These are phyloP conservation scores for Coix lacrymajobi DNA, from an alignment of 176 grass and related monocot genomes.

Conservation along the genomic window DNA sequence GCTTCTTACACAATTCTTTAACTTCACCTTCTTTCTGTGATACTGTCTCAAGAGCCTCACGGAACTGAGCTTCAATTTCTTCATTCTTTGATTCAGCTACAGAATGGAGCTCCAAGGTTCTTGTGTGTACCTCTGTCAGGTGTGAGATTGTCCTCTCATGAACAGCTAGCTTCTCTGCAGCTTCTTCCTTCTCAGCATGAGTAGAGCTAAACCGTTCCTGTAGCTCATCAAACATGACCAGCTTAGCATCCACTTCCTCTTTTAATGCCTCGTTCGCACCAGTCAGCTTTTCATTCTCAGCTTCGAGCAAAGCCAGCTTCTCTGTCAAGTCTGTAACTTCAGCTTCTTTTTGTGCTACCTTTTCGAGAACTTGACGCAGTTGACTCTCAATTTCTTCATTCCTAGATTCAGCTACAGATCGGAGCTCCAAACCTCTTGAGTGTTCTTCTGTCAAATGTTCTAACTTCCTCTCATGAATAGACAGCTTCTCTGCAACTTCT, in stretches of 20 bases:
- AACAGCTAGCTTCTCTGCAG: slow-evolving; percentile 37
- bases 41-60: slow-evolving; percentile 42
- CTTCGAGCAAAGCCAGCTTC: slow-evolving; percentile 49
- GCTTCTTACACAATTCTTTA: slow-evolving; percentile 64
- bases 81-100: slow-evolving; percentile 43
- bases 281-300: slow-evolving; percentile 44
- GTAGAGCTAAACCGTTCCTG: slow-evolving; percentile 46
- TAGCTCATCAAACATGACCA: slow-evolving; percentile 48
- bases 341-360: slow-evolving; percentile 32
- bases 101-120: slow-evolving; percentile 49
- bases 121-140: slow-evolving; percentile 47
- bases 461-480: slow-evolving; percentile 35
- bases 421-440: slow-evolving; percentile 44
- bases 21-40: slow-evolving; percentile 58
- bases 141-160: slow-evolving; percentile 50
- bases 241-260: slow-evolving; percentile 45
- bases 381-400: slow-evolving; percentile 39
- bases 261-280: slow-evolving; percentile 31
- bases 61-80: slow-evolving; percentile 43
- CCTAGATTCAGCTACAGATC: slow-evolving; percentile 34
- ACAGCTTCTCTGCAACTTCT: slow-evolving; percentile 37
- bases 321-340: slow-evolving; percentile 40
- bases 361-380: slow-evolving; percentile 33
- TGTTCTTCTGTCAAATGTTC: slow-evolving; percentile 44
- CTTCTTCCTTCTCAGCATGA: slow-evolving; percentile 51